Conservation (phyloP, 768 basidiomycete species). For the Pisolithus tinctorius region DNA sequence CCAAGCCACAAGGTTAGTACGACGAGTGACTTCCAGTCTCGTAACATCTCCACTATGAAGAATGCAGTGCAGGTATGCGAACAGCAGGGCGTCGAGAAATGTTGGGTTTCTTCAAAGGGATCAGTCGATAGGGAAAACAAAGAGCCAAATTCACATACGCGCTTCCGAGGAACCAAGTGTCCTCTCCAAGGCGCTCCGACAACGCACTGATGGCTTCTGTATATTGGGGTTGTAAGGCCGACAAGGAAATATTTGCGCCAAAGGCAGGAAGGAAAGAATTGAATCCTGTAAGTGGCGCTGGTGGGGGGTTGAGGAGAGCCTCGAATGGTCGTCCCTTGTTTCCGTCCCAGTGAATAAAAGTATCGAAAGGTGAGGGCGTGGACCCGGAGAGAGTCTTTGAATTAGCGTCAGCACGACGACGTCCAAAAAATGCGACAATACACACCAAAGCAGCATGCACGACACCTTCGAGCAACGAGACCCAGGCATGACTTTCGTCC, state of each 20-base stretch:
- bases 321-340: constrained; percentile 31
- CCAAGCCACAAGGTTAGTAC: constrained; percentile 77
- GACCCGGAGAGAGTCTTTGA: constrained; percentile 46
- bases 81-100: constrained; percentile 72
- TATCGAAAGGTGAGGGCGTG: constrained; percentile 33
- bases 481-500: constrained; percentile 80
- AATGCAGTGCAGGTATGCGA: constrained; percentile 73
- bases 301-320: constrained; percentile 55
- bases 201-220: constrained; percentile 66
- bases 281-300: constrained; percentile 66
- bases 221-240: constrained; percentile 51
- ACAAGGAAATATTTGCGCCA: constrained; percentile 49
- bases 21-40: constrained; percentile 60
- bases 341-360: constrained; percentile 34
- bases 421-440: constrained; percentile 4
- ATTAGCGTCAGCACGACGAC: constrained; percentile 5
- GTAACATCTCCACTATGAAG: constrained; percentile 38
- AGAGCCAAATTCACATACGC: constrained; percentile 35
- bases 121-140: background rate
- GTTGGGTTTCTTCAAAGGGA: constrained; percentile 54
- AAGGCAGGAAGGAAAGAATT: constrained; percentile 54
- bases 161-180: constrained; percentile 79
- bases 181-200: constrained; percentile 66
- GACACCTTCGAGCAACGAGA: constrained; percentile 66
- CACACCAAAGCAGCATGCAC: constrained; percentile 73